Evolutionary conservation across 176 grass and related monocot genomes (phyloP).

Genomic region (Ampelocalamus luodianensis): DNA sequence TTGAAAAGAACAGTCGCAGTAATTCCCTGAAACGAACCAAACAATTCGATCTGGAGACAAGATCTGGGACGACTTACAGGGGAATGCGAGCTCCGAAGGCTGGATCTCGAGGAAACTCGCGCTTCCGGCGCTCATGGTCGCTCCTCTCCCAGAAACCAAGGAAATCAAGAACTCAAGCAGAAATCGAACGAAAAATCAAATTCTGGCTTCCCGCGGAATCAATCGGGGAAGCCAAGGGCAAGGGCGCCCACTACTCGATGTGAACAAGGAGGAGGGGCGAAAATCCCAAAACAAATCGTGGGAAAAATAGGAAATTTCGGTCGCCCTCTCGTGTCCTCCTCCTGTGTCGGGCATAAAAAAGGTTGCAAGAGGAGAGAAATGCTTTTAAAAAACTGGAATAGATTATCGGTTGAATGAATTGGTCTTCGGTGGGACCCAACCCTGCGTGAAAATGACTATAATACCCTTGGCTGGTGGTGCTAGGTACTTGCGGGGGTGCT

Average conservation of each 20-base stretch:
- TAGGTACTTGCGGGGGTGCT: background rate
- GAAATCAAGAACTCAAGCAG: constrained; percentile 32
- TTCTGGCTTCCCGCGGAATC: constrained; percentile 27
- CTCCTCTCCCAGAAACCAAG: constrained; percentile 13
- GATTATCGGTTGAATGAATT: constrained; percentile 35
- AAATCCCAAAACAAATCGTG: constrained; percentile 20
- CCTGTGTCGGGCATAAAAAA: constrained; percentile 29
- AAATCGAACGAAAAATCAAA: constrained; percentile 18
- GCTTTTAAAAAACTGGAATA: constrained; percentile 27
- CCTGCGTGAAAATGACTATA: background rate
- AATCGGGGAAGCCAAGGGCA: constrained; percentile 36
- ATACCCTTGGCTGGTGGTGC: background rate
- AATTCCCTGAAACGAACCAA: background rate
- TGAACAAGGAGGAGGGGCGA: constrained; percentile 7
- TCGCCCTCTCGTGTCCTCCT: background rate
- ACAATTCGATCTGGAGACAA: constrained; percentile 29
- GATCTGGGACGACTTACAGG: constrained; percentile 67
- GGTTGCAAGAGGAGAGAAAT: constrained; percentile 39
- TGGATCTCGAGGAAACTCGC: constrained; percentile 83
- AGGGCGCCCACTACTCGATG: constrained; percentile 28
- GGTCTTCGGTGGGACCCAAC: constrained; percentile 17
- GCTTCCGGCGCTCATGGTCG: constrained; percentile 60
- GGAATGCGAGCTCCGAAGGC: constrained; percentile 83
- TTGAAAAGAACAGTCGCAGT: background rate
- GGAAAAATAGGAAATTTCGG: constrained; percentile 33